Percentiles rank a stretch among this genome's conserved stretches.
These are phyloP conservation scores for Tolypocladium endophyticum DNA, from an alignment of 2,329 filamentous ascomycete genomes.

Conservation along the genomic window DNA sequence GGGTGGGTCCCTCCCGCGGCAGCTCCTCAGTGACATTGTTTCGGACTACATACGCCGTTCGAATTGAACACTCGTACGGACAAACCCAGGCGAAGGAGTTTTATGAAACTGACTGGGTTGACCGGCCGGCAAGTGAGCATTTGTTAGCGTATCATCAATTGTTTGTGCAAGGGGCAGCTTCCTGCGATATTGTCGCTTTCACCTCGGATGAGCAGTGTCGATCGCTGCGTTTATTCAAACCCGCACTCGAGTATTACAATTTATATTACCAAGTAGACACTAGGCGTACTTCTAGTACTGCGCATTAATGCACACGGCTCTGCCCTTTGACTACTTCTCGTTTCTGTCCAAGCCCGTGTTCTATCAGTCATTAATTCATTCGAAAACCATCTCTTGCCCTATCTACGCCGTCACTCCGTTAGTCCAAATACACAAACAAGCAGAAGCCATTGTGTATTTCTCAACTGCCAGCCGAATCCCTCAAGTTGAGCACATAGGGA, in stretches of 20 bases:
- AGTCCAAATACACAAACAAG: background rate
- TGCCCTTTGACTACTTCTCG: background rate
- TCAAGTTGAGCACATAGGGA: constrained; percentile 26
- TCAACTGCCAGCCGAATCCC: constrained; percentile 18
- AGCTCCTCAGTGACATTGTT: background rate
- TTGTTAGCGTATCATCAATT: background rate
- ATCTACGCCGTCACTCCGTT: background rate
- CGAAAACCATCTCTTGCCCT: background rate
- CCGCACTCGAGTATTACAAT: background rate
- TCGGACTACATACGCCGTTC: background rate
- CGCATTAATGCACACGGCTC: background rate
- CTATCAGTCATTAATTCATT: background rate
- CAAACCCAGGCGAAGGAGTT: background rate
- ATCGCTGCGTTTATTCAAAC: background rate
- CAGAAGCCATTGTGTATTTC: background rate
- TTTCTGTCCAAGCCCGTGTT: background rate
- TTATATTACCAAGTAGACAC: background rate
- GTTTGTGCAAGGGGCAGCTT: background rate
- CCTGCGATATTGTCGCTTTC: background rate
- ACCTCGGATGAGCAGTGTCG: background rate
- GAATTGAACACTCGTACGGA: background rate
- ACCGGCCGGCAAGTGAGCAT: background rate
- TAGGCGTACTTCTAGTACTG: background rate
- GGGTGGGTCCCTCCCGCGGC: background rate
- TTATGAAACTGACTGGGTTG: no score